phyloP scores from a whole-genome alignment of 139 green algal species.

The Closterium sp. region DNA sequence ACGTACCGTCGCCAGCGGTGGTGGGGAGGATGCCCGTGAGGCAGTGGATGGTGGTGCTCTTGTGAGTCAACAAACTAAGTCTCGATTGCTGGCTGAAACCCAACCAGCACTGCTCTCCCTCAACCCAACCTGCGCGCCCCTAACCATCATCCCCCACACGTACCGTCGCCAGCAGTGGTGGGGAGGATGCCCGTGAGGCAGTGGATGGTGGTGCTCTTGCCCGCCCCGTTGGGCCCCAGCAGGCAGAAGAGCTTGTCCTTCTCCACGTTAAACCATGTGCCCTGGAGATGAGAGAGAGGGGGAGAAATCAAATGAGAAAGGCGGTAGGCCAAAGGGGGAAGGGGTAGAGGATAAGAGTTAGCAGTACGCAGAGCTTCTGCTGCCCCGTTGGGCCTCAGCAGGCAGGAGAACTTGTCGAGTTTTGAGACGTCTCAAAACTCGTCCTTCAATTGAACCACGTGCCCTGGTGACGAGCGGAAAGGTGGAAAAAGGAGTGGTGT shows the following conservation, averaged over 20 bases:
- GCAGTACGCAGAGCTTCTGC: not conserved
- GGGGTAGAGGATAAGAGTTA: too few relatives aligned
- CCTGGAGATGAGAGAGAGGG: constrained; percentile 13
- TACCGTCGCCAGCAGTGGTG: constrained; percentile 47
- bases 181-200: constrained; percentile 66
- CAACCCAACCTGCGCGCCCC: too few relatives aligned
- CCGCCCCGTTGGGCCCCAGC: constrained; percentile 73
- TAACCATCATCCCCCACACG: too few relatives aligned
- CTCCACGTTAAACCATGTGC: constrained; percentile 53
- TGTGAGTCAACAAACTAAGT: too few relatives aligned
- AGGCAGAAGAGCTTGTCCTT: constrained; percentile 63
- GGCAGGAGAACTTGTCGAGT: constrained; percentile 57
- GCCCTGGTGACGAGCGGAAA: too few relatives aligned
- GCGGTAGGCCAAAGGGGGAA: not conserved
- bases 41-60: too few relatives aligned
- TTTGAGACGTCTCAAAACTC: too few relatives aligned
- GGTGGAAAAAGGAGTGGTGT: too few relatives aligned
- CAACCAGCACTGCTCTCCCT: too few relatives aligned
- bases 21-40: constrained; percentile 31
- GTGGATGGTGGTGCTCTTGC: constrained; percentile 64
- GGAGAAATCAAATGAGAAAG: not conserved
- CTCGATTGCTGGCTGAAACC: too few relatives aligned
- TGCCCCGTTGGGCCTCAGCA: constrained; percentile 74
- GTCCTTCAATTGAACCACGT: too few relatives aligned
- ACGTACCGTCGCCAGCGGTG: too few relatives aligned